Base-by-base conservation (phyloP, 768 basidiomycete genomes). In the Phallus indusiatus region DNA sequence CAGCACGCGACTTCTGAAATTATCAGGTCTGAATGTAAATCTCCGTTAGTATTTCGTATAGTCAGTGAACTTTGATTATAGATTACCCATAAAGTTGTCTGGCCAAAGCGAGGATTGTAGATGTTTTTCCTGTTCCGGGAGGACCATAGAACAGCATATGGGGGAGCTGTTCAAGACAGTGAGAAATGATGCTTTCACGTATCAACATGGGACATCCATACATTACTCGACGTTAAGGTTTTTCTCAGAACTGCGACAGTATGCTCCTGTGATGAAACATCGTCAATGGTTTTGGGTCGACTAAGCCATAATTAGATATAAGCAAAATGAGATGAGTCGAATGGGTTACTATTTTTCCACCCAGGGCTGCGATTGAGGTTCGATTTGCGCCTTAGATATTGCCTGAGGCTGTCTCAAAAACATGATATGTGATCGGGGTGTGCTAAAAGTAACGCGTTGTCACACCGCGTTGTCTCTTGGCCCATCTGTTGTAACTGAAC, bases 101-200 rank as follows among this genome's bases (percentile, higher is more conserved):
- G 36, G 95, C 78, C 54, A 99, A 77, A 18, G 96, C 96, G 21
- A 99, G 83, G 64, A 99, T 97, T 1, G 96, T 97, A 47, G 92
- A 95, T 12, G 96, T 99, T 72, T 99, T 99, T 47, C 96, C 96
- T 12, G 95, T 97, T 34, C 96, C 96, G 16, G 96, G 96, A 33
- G 96, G 96, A 1, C 96, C 96, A 65, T 99, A 99, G 77, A 99
- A 99, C 51, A 99, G 76, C 94, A 98, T 97, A 68, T 99, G 96
- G 5, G 96, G 95, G 54, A 99, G 79, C 96, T 99, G 68, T 10
- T 28, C 28, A 37, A n/a, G 52, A 12, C 51, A 62, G 20, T 20
- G 59, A 68, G 42, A 72, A 21, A 2, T 14, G 42, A 50, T 2
- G 50, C 37, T 36, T 37, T 16, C 5, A 1, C 11, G 9, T 36